phyloP scores from a whole-genome alignment of 495 filamentous ascomycete species.

The Sabuloglossum arenarium region DNA sequence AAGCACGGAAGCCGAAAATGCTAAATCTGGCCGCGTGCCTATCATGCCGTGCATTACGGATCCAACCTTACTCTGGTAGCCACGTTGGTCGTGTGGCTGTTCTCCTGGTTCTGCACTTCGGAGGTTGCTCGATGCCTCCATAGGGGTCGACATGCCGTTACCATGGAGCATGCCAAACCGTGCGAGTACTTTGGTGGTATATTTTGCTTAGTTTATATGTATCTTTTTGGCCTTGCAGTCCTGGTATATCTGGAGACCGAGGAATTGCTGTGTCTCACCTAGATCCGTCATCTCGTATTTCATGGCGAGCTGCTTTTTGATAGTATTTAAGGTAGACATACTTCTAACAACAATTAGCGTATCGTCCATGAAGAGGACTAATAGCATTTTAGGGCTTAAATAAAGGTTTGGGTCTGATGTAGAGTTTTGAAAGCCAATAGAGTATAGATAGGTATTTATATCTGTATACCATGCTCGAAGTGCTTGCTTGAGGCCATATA shows the following conservation, averaged over 20 bases:
- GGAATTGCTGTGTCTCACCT: background rate
- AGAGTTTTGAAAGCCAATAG: background rate
- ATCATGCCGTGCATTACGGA: conserved; percentile 7
- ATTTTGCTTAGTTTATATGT: background rate
- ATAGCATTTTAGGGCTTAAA: background rate
- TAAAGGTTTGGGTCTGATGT: background rate
- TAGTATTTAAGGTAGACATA: background rate
- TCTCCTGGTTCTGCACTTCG: background rate
- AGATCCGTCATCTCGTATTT: background rate
- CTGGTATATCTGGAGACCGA: background rate
- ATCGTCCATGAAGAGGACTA: background rate
- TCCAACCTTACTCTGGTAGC: conserved; percentile 5
- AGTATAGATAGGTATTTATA: background rate
- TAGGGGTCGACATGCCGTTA: background rate
- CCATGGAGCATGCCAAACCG: background rate
- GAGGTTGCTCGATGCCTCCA: background rate
- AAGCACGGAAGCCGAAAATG: conserved; percentile 1
- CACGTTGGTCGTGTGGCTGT: background rate
- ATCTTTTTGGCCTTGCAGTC: background rate
- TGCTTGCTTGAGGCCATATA: conserved; percentile 11
- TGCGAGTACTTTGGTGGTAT: background rate
- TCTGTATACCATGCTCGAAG: conserved; percentile 5
- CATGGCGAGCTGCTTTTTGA: background rate
- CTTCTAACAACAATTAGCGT: background rate
- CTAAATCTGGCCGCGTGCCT: conserved; percentile 8